Evolutionary conservation across 805 yeast genomes (phyloP), one percentile per base, ranked within the genome.

Genomic region (Spathaspora hagerdaliae): DNA sequence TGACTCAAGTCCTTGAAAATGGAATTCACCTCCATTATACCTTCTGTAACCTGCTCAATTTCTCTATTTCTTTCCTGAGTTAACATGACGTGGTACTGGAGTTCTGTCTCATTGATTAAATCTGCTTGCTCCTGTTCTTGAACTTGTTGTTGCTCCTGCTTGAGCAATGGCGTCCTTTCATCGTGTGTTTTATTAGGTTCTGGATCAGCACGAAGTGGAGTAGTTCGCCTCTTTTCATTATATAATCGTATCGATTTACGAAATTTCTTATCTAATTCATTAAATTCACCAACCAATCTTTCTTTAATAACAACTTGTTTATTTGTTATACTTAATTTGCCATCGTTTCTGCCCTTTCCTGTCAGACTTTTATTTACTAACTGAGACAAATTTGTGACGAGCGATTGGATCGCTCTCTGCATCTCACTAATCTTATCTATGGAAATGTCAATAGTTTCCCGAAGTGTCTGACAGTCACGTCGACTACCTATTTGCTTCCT

Each of bases 11-110:
- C 96, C 52, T 82, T 81, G 61, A 89, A 90, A 4, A 91, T 90
- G 8, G 89, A 75, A 61, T 91, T 90, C 36, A 91, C 87, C 52
- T 91, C 97, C 43, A 75, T 78, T 9, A 90, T 88, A 0, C 96
- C 96, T 36, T 80, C 79, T 37, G 85, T 82, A 7, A 90, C 83
- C 49, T 79, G 82, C 29, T 74, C 71, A 31, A 91, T 85, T 50
- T 88, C 94, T 24, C 78, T 67, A 43, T 85, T 83, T 45, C 97
- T 69, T 56, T 88, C 92, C 46, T 82, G 79, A 2, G 90, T 81
- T 5, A 86, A 63, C 1, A 82, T 60, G 1, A 78, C 55, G 54
- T 87, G 92, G 50, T 82, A 81, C 51, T 81, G 85, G 19, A 85
- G 58, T 41, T 84, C 77, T 1, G 74, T 64, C 39, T 67, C 67